Evolutionary conservation across 305 asterid species (phyloP), one percentile per base, ranked within the genome.

Genomic region (Striga hermonthica): DNA sequence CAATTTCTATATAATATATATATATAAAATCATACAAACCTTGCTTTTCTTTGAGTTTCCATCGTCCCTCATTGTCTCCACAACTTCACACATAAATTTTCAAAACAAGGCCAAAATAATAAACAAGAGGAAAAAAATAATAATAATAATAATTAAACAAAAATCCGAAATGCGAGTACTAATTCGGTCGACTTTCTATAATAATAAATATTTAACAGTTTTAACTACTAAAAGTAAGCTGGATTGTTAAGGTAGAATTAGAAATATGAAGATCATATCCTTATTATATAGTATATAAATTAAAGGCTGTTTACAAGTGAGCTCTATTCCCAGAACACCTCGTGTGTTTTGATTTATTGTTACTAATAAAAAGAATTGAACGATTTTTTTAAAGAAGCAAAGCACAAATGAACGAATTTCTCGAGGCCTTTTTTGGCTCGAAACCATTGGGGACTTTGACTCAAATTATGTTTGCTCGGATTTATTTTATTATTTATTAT

Each of bases 31-130:
- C 11, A 50, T 66, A 66, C 89, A 59, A 68, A 87, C 97, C 95
- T 87, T 89, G 83, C 81, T 75, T 81, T 84, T 90, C 86, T 85
- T 85, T 57, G 79, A 69, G 78, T 63, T 85, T 66, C 68, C 95
- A 83, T 87, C 95, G 82, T 87, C 91, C 80, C 82, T 81, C 95
- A 90, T 90, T 76, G 76, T 82, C 55, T 55, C 79, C 89, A 79
- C 71, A 68, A 68, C 81, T 79, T 81, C 91, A 84, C 79, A 79
- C 63, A 70, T 49, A 57, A 57, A 67, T 57, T 55, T 52, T 40
- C 31, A 53, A 67, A 62, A 8, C 4, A 38, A 16, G 45, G 70
- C 69, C 76, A 72, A 79, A 79, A 81, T 79, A 69, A n/a, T n/a
- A n/a, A n/a, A n/a, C 52, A 45, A 45, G n/a, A n/a, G n/a, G n/a